A percentile compares a stretch with the other conserved stretches of the same genome.
phyloP scores from a whole-genome alignment of 1,284 basidiomycete species.

The Cutaneotrichosporon daszewskae region DNA sequence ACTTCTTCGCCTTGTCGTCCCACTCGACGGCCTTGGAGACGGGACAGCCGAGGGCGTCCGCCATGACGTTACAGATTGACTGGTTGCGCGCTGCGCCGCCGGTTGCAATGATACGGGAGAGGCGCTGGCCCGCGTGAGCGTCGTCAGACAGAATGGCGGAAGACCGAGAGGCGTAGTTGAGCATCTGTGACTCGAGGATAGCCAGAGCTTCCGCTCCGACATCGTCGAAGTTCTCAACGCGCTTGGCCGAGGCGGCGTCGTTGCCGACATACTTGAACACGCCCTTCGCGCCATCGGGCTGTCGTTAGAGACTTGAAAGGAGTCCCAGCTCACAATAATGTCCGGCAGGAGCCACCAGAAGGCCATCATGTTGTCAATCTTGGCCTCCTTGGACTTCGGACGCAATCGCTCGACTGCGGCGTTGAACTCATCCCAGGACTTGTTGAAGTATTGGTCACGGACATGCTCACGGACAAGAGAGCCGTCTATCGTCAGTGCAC shows the following conservation, averaged over 20 bases:
- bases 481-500: slow-evolving; percentile 59
- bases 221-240: slow-evolving; percentile 39
- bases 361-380: slow-evolving; percentile 54
- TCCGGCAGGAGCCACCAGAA: slow-evolving; percentile 47
- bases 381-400: slow-evolving; percentile 20
- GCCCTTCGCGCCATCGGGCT: slow-evolving; percentile 37
- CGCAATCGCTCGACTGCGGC: slow-evolving; percentile 52
- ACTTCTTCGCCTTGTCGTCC: slow-evolving; percentile 15
- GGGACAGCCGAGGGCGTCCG: slow-evolving; percentile 70
- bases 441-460: slow-evolving; percentile 60
- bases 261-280: slow-evolving; percentile 33
- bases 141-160: slow-evolving; percentile 56
- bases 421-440: slow-evolving; percentile 69
- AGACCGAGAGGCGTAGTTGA: slow-evolving; percentile 47
- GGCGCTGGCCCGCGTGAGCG: slow-evolving; percentile 44
- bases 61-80: slow-evolving; percentile 66
- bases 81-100: slow-evolving; percentile 74
- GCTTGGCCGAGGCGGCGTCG: slow-evolving; percentile 15
- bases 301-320: slow-evolving; percentile 56
- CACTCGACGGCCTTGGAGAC: slow-evolving; percentile 51
- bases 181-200: slow-evolving; percentile 77
- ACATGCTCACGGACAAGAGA: slow-evolving; percentile 75
- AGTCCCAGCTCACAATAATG: slow-evolving; percentile 60
- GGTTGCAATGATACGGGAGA: slow-evolving; percentile 67
- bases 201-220: slow-evolving; percentile 62